Evolutionary conservation across 2,329 filamentous ascomycete species (phyloP).

Genomic region (Mariannaea elegans): DNA sequence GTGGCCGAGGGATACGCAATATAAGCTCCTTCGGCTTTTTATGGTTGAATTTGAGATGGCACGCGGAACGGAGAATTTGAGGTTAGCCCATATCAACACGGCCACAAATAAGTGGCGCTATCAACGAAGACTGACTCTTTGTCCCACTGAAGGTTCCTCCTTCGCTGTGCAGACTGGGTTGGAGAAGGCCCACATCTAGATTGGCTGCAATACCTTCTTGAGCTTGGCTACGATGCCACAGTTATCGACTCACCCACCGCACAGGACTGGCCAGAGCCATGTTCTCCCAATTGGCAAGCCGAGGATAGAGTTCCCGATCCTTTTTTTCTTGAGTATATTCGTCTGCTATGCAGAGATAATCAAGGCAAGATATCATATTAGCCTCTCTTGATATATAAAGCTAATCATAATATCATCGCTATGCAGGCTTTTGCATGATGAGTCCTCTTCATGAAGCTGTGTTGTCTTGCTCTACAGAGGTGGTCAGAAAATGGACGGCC

Average conservation of each 20-base stretch:
- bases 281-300: background rate
- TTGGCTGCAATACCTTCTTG: background rate
- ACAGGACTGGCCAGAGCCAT: background rate
- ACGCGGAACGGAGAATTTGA: background rate
- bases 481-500: background rate
- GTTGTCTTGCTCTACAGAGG: background rate
- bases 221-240: background rate
- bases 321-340: background rate
- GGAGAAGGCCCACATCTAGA: accelerated
- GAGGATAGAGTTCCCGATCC: background rate
- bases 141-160: background rate
- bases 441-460: background rate
- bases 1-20: background rate
- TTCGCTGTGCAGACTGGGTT: background rate
- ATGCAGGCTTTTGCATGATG: background rate
- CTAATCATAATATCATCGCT: background rate
- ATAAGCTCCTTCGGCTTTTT: background rate
- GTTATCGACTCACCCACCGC: background rate
- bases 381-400: background rate
- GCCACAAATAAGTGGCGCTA: background rate
- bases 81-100: background rate
- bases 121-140: background rate
- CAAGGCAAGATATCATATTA: background rate
- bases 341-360: background rate
- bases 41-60: background rate